phyloP scores from a whole-genome alignment of 805 yeast genomes.

The Metschnikowia orientalis region DNA sequence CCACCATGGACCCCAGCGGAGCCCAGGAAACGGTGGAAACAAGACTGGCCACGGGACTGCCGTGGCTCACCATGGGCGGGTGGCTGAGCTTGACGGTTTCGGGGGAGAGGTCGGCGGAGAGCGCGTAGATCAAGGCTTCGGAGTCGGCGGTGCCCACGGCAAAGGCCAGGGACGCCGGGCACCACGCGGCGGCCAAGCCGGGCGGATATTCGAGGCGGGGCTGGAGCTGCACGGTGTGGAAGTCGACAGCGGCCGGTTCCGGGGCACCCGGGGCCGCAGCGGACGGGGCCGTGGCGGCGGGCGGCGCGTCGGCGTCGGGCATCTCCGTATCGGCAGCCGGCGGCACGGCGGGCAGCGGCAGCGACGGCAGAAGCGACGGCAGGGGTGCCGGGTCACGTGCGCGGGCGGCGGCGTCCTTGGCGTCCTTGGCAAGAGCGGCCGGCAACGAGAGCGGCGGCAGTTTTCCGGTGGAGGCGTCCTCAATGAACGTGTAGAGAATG shows the following conservation, averaged over 20 bases:
- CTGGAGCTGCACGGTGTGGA: constrained; percentile 32
- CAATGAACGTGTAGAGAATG: constrained; percentile 68
- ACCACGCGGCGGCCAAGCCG: constrained; percentile 52
- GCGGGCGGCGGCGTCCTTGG: constrained; percentile 16
- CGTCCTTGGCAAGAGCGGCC: constrained; percentile 48
- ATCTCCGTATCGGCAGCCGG: neutral
- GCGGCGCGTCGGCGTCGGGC: neutral
- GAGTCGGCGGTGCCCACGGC: constrained; percentile 55
- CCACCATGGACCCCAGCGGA: constrained; percentile 54
- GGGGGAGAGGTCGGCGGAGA: constrained; percentile 24
- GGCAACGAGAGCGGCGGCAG: constrained; percentile 31
- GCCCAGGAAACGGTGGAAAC: constrained; percentile 54
- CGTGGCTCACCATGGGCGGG: constrained; percentile 25
- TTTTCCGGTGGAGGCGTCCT: constrained; percentile 42
- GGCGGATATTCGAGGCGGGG: constrained; percentile 39
- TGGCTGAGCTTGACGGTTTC: constrained; percentile 33
- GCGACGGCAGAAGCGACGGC: neutral
- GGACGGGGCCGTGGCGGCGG: neutral
- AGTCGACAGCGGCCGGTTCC: constrained; percentile 2
- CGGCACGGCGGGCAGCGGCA: neutral
- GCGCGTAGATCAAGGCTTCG: constrained; percentile 41
- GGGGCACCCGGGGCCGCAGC: constrained; percentile 1
- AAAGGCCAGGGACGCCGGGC: constrained; percentile 45
- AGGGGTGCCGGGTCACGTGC: neutral
- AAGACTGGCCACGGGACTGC: constrained; percentile 19